Base-by-base conservation (phyloP, 2,329 filamentous ascomycete genomes). In the Monilinia polystroma region DNA sequence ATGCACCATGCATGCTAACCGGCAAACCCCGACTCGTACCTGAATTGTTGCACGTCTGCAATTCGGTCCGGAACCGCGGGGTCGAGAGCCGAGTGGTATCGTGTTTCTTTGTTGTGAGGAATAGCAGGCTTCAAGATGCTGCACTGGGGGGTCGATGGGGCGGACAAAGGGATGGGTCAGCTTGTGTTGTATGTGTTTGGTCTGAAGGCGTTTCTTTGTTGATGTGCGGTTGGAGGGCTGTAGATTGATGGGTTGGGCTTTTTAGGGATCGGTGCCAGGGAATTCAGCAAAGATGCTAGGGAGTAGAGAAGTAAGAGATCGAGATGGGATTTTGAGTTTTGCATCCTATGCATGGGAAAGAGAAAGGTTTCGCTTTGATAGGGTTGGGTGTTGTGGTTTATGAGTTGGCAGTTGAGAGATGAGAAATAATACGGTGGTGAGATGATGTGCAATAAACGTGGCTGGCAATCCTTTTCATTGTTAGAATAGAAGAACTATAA, bases 1-100 rank as follows among this genome's bases (percentile, higher is more conserved):
- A 29, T 29, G 8, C 20, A 20, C 6, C n/a, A 8, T 8, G n/a
- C n/a, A 4, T 51, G 2, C 5, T 20, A 47, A 47, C n/a, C 18
- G 14, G 43, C 43, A 20, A n/a, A 18, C 45, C 45, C 45, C 18
- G 18, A 6, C 6, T 10, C 16, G 38, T 58, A 7, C 38, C 41
- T 45, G 56, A 47, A 58, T 16, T 60, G 58, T 60, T 60, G 58
- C 58, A 60, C 8, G 51, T 51, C 58, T 51, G 2, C 29, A 60
- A 60, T 51, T 26, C 58, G 29, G 29, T 18, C 45, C 57, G 57
- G 57, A 60, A 51, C 57, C 8, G 18, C 57, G 29, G 58, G 43
- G 12, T 35, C 43, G n/a, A 60, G 35, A 35, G 20, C 57, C 56
- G 41, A 23, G 23, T 49, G 1, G 47, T 8, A 12, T 29, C 26